These are phyloP conservation scores for Mortierella sp. DNA, from an alignment of 371 early-diverging fungal genomes.

Conservation along the genomic window DNA sequence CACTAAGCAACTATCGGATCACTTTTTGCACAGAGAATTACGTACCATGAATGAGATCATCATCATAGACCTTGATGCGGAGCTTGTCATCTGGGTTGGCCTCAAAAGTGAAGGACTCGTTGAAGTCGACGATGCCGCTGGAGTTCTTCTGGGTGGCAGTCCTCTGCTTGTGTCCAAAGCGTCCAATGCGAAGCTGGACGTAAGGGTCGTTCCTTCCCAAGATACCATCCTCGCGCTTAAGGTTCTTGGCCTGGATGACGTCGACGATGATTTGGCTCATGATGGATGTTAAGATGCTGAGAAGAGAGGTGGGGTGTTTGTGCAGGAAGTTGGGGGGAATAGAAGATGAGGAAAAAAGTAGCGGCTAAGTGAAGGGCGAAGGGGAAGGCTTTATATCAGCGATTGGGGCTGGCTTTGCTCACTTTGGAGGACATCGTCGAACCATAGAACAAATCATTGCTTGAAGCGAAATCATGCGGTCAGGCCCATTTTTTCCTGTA, in stretches of 20 bases:
- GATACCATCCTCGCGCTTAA: slow-evolving; percentile 7
- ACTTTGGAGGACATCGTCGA: no score
- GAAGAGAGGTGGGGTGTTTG: no score
- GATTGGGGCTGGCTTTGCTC: no score
- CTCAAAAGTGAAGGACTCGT: slow-evolving; percentile 4
- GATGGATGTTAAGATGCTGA: background rate
- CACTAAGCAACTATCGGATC: no score
- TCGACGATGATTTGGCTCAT: background rate
- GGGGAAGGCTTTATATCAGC: no score
- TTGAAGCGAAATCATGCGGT: no score
- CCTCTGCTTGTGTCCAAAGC: background rate
- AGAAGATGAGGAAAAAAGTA: no score
- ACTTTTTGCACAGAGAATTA: no score
- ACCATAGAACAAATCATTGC: no score
- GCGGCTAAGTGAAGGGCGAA: no score
- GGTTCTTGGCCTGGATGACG: slow-evolving; percentile 4
- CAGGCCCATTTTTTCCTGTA: no score
- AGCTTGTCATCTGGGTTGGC: background rate
- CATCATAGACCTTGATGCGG: slow-evolving; percentile 4
- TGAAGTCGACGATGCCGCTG: background rate
- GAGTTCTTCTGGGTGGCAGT: slow-evolving; percentile 1
- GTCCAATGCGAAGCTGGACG: slow-evolving; percentile 2
- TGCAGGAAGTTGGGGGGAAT: no score
- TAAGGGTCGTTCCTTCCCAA: slow-evolving; percentile 16
- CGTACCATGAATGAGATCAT: slow-evolving; percentile 2